Evolutionary conservation across 2,329 filamentous ascomycete species (phyloP).

Genomic region (Myriosclerotinia duriaeana): DNA sequence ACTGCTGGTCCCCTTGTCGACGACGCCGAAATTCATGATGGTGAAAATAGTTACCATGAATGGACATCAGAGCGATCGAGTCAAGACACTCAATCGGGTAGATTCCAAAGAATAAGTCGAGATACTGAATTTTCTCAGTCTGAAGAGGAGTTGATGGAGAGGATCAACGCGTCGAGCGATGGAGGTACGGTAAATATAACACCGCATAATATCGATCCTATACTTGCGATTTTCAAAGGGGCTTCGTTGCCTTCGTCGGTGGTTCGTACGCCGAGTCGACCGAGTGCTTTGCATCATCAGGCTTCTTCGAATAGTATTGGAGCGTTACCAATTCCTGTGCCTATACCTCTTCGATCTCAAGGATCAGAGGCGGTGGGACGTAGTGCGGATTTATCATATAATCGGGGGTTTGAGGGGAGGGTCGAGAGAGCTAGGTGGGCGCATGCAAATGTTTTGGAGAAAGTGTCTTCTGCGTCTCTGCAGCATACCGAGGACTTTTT

Average conservation of each 20-base stretch:
- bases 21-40: no score
- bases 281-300: not conserved
- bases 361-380: not conserved
- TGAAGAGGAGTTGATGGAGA: not conserved
- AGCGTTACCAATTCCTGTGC: not conserved
- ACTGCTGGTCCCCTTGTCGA: no score
- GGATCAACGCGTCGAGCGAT: not conserved
- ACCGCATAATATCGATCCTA: not conserved
- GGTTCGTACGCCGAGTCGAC: not conserved
- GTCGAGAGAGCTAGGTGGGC: not conserved
- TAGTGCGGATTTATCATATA: not conserved
- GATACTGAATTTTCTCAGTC: slow-evolving; percentile 6
- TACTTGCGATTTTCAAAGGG: slow-evolving; percentile 14
- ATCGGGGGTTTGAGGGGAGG: no score
- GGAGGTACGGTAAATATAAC: not conserved
- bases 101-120: not conserved
- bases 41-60: no score
- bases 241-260: not conserved
- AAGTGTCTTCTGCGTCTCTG: not conserved
- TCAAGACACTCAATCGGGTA: not conserved
- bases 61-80: not conserved
- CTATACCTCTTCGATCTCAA: not conserved
- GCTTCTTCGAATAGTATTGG: not conserved
- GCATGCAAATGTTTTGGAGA: not conserved
- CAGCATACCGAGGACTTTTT: not conserved